Conservation (phyloP, 495 filamentous ascomycete species). For the Aspergillus diversus region DNA sequence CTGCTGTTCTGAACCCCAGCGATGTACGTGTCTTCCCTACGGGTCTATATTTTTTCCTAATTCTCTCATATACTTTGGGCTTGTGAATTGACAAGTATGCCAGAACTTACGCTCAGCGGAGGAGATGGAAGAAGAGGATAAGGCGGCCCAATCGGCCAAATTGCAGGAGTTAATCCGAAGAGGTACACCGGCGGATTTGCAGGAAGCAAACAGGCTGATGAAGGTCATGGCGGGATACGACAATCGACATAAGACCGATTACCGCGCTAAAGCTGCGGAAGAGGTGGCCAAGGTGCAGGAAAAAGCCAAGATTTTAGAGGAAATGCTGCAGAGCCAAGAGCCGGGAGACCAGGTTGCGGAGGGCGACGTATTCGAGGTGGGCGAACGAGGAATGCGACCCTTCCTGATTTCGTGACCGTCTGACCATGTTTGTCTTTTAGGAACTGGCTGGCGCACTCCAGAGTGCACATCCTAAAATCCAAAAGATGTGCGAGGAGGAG, state of each 20-base stretch:
- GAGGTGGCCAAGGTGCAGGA: slow-evolving; percentile 90
- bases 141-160: slow-evolving; percentile 92
- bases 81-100: slow-evolving; percentile 33
- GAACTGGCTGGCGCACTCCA: slow-evolving; percentile 90
- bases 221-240: slow-evolving; percentile 99
- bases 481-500: slow-evolving; percentile 99
- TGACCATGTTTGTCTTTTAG: slow-evolving; percentile 33
- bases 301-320: slow-evolving; percentile 89
- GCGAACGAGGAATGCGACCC: background rate
- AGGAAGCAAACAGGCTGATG: slow-evolving; percentile 96
- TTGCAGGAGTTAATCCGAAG: slow-evolving; percentile 94
- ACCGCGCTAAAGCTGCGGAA: slow-evolving; percentile 94
- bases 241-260: slow-evolving; percentile 92
- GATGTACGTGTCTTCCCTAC: slow-evolving; percentile 73
- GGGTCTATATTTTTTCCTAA: slow-evolving; percentile 31
- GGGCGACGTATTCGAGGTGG: slow-evolving; percentile 88
- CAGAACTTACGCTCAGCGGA: slow-evolving; percentile 95
- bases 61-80: background rate
- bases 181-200: slow-evolving; percentile 87
- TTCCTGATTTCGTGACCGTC: background rate
- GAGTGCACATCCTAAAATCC: slow-evolving; percentile 96
- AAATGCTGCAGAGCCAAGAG: slow-evolving; percentile 84
- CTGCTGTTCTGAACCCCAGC: slow-evolving; percentile 94
- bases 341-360: slow-evolving; percentile 82
- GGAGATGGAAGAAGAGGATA: slow-evolving; percentile 98